These are phyloP conservation scores for Xerocomellus dryophilus DNA, from an alignment of 768 basidiomycete genomes.

Conservation along the genomic window DNA sequence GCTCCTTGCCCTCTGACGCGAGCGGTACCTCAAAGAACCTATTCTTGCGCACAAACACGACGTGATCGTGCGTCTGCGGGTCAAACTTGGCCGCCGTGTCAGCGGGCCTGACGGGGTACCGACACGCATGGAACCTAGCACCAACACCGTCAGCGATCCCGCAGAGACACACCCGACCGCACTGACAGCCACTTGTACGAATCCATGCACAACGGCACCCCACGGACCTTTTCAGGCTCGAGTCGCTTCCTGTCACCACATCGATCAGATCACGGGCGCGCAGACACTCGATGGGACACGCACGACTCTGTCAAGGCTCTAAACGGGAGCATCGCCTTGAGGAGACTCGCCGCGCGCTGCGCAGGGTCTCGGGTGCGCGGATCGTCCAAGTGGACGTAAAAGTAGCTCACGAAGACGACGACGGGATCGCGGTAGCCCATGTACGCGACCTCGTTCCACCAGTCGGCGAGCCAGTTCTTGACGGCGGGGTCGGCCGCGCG, in stretches of 20 bases:
- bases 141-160: constrained; percentile 1
- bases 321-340: constrained; percentile 86
- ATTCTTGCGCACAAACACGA: constrained; percentile 89
- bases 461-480: constrained; percentile 89
- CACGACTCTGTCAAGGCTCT: constrained; percentile 80
- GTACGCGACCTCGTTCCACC: constrained; percentile 96
- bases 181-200: constrained; percentile 92
- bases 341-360: constrained; percentile 72
- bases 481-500: constrained; percentile 60
- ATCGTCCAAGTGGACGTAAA: constrained; percentile 84
- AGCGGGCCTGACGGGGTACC: constrained; percentile 78
- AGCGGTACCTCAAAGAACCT: constrained; percentile 85
- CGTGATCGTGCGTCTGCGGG: constrained; percentile 71
- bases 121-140: constrained; percentile 83
- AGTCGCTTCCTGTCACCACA: constrained; percentile 56
- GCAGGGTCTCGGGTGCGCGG: constrained; percentile 50
- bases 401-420: constrained; percentile 92
- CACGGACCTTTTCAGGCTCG: constrained; percentile 83
- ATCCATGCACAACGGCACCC: constrained; percentile 79
- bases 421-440: constrained; percentile 88
- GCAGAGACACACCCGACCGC: not conserved
- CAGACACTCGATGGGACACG: not conserved
- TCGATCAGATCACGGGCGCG: not conserved
- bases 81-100: constrained; percentile 86
- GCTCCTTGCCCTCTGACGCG: constrained; percentile 60